phyloP scores from a whole-genome alignment of 371 early-diverging fungal genomes.

The Parasitella parasitica region DNA sequence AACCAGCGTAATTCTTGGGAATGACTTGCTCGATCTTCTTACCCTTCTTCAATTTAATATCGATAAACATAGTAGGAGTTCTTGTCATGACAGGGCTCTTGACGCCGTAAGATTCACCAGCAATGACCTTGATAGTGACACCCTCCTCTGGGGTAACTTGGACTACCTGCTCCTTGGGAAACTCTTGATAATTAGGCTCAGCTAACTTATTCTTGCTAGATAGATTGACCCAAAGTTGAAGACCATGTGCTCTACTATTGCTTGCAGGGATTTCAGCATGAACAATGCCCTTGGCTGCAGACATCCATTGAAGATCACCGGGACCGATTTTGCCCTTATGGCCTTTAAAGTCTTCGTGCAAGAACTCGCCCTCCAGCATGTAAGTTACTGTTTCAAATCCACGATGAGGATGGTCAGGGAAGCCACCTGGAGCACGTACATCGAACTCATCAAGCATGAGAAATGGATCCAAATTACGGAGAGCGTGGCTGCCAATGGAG shows the following conservation, averaged over 20 bases:
- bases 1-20: slow-evolving; percentile 61
- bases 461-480: slow-evolving; percentile 80
- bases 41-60: slow-evolving; percentile 59
- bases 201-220: slow-evolving; percentile 78
- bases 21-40: slow-evolving; percentile 57
- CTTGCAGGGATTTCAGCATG: slow-evolving; percentile 78
- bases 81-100: slow-evolving; percentile 62
- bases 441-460: slow-evolving; percentile 81
- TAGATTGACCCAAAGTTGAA: slow-evolving; percentile 88
- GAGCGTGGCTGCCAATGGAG: slow-evolving; percentile 63
- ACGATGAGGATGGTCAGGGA: slow-evolving; percentile 68
- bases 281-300: slow-evolving; percentile 77
- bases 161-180: slow-evolving; percentile 58
- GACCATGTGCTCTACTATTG: slow-evolving; percentile 54
- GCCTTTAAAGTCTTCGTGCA: slow-evolving; percentile 84
- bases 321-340: slow-evolving; percentile 71
- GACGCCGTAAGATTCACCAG: slow-evolving; percentile 68
- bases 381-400: slow-evolving; percentile 86
- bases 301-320: slow-evolving; percentile 80
- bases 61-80: slow-evolving; percentile 75
- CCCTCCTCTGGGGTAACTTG: slow-evolving; percentile 56
- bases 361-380: slow-evolving; percentile 69
- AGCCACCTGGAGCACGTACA: slow-evolving; percentile 56
- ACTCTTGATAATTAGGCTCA: slow-evolving; percentile 78
- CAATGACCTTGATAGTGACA: slow-evolving; percentile 74